A percentile compares a stretch with the other conserved stretches of the same genome.
Conservation (phyloP, 2,329 filamentous ascomycete species). For the Dichotomopilus funicola region DNA sequence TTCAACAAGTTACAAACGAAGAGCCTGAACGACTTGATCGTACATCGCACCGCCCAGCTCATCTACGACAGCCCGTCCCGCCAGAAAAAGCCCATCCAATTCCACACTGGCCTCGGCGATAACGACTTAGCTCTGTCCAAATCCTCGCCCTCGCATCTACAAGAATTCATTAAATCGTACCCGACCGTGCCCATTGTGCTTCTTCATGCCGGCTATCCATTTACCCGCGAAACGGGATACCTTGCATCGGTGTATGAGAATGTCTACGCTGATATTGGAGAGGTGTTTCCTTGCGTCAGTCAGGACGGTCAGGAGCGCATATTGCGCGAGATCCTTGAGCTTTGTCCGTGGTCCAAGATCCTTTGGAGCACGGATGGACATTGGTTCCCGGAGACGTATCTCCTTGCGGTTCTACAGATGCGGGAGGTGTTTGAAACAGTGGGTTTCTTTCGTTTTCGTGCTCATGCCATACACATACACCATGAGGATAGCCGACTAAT, state of each 20-base stretch:
- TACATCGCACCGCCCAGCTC: slow-evolving; percentile 55
- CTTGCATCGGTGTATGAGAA: slow-evolving; percentile 71
- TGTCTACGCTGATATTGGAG: slow-evolving; percentile 75
- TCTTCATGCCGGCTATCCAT: slow-evolving; percentile 76
- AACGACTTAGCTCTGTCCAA: slow-evolving; percentile 65
- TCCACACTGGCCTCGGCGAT: slow-evolving; percentile 78
- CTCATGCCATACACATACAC: not conserved
- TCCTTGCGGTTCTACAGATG: slow-evolving; percentile 65
- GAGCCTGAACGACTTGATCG: slow-evolving; percentile 62
- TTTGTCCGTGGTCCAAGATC: slow-evolving; percentile 68
- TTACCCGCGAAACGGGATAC: slow-evolving; percentile 70
- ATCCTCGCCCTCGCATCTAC: slow-evolving; percentile 69
- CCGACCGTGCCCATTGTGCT: slow-evolving; percentile 67
- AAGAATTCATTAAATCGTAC: slow-evolving; percentile 64
- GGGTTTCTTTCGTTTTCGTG: slow-evolving; percentile 17
- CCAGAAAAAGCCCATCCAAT: slow-evolving; percentile 66
- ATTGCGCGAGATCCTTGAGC: slow-evolving; percentile 65
- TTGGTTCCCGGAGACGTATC: slow-evolving; percentile 71
- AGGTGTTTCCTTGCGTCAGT: slow-evolving; percentile 74
- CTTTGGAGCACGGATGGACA: slow-evolving; percentile 77
- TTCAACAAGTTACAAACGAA: slow-evolving; percentile 55
- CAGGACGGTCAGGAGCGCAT: slow-evolving; percentile 67
- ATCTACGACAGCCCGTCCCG: slow-evolving; percentile 42
- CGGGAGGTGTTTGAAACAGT: slow-evolving; percentile 63
- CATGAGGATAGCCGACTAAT: not conserved